Conservation (phyloP, 2,329 filamentous ascomycete species). For the Emmonsia crescens region DNA sequence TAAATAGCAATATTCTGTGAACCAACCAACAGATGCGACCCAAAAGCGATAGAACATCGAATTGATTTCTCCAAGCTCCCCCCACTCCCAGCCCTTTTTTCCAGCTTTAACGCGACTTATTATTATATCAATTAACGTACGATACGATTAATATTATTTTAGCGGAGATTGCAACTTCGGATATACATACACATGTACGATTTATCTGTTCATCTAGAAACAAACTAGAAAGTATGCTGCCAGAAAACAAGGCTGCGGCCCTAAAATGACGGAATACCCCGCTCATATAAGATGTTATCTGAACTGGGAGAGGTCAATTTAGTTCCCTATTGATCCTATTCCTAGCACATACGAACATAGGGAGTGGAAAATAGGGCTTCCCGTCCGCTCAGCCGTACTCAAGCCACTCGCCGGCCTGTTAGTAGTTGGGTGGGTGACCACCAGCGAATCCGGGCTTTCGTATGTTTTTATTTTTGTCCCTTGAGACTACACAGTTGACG, state of each 20-base stretch:
- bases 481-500: too few species aligned
- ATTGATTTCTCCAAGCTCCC: too few species aligned
- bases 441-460: constrained; percentile 36
- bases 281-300: neutral
- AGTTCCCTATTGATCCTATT: neutral
- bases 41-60: neutral
- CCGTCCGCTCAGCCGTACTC: too few species aligned
- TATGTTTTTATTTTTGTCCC: constrained; percentile 26
- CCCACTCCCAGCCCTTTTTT: too few species aligned
- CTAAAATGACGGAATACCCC: neutral
- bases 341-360: constrained; percentile 33
- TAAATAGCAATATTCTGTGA: neutral
- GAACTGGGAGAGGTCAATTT: too few species aligned
- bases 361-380: constrained; percentile 38
- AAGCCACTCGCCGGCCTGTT: too few species aligned
- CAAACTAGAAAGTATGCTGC: neutral
- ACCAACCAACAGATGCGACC: neutral
- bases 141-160: neutral
- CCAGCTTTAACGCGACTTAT: too few species aligned
- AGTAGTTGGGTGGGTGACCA: too few species aligned
- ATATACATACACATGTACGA: neutral
- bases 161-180: neutral
- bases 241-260: neutral
- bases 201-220: neutral
- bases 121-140: neutral